Conservation (phyloP, 768 basidiomycete genomes). For the Boletus sp. region DNA sequence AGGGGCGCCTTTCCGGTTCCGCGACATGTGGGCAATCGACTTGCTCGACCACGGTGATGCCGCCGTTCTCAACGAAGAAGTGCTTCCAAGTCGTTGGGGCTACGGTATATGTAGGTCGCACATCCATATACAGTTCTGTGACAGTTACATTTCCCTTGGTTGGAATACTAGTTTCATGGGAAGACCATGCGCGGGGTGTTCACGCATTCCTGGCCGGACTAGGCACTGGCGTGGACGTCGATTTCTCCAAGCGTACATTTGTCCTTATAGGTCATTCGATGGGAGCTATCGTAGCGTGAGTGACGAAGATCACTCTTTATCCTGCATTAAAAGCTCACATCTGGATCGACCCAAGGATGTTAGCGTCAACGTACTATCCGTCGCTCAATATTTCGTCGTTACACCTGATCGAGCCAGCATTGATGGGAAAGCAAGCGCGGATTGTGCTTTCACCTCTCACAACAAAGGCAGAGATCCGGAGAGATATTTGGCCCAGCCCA, state of each 20-base stretch:
- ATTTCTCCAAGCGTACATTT: constrained; percentile 8
- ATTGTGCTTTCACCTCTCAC: background rate
- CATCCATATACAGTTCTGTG: background rate
- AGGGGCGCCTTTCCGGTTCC: background rate
- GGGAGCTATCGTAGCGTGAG: constrained; percentile 1
- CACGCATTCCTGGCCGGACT: constrained; percentile 4
- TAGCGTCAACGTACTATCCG: background rate
- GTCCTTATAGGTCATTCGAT: background rate
- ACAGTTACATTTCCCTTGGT: no score
- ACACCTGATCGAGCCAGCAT: constrained; percentile 3
- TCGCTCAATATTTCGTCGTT: constrained; percentile 5
- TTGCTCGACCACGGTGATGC: constrained; percentile 10
- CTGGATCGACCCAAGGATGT: background rate
- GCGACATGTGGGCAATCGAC: constrained; percentile 8
- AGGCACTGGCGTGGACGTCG: constrained; percentile 1
- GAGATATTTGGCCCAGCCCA: background rate
- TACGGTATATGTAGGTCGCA: background rate
- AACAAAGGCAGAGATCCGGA: background rate
- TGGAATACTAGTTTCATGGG: constrained; percentile 1
- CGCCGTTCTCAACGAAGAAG: constrained; percentile 9
- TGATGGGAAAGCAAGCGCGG: background rate
- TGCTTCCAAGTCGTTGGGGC: background rate
- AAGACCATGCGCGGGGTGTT: background rate
- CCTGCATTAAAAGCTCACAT: background rate
- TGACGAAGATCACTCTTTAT: background rate